Evolutionary conservation across 2,329 filamentous ascomycete genomes (phyloP).

Genomic region (Saccharata proteae): DNA sequence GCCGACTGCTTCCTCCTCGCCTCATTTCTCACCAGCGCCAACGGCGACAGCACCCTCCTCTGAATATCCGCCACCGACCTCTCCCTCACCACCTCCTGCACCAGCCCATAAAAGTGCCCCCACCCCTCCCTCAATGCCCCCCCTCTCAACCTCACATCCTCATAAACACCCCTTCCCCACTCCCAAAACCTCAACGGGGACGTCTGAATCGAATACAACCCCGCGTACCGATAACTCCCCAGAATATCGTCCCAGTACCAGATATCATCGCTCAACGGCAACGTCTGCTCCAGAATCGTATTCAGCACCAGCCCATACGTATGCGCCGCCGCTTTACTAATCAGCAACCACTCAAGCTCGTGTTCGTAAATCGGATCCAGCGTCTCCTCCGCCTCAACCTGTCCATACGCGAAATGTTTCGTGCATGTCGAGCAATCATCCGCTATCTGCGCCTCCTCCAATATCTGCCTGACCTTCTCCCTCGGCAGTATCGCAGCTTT

Average conservation of each 20-base stretch:
- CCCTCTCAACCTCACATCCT: conserved; percentile 40
- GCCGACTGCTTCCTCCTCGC: conserved; percentile 61
- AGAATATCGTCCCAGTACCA: conserved; percentile 94
- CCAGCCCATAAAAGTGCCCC: conserved; percentile 64
- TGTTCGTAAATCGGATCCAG: conserved; percentile 44
- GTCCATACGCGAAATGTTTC: conserved; percentile 20
- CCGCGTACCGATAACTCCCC: conserved; percentile 64
- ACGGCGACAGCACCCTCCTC: conserved; percentile 60
- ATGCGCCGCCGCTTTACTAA: conserved; percentile 87
- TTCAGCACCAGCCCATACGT: conserved; percentile 72
- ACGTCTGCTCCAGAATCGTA: conserved; percentile 68
- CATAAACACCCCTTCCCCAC: conserved; percentile 59
- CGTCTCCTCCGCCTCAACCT: conserved; percentile 14
- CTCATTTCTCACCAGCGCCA: conserved; percentile 63
- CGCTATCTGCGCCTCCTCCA: conserved; percentile 50
- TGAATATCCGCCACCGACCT: conserved; percentile 60
- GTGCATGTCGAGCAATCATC: conserved; percentile 25
- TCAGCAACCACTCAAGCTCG: conserved; percentile 80
- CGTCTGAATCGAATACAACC: conserved; percentile 75
- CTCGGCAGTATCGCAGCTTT: conserved; percentile 48
- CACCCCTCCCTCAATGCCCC: conserved; percentile 31
- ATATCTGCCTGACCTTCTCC: conserved; percentile 45
- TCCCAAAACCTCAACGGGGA: conserved; percentile 64
- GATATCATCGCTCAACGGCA: conserved; percentile 72
- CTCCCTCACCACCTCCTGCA: conserved; percentile 62